A percentile compares a stretch with the other conserved stretches of the same genome.
phyloP scores from a whole-genome alignment of 164 flowering plant species.

The Magnolia sinica region DNA sequence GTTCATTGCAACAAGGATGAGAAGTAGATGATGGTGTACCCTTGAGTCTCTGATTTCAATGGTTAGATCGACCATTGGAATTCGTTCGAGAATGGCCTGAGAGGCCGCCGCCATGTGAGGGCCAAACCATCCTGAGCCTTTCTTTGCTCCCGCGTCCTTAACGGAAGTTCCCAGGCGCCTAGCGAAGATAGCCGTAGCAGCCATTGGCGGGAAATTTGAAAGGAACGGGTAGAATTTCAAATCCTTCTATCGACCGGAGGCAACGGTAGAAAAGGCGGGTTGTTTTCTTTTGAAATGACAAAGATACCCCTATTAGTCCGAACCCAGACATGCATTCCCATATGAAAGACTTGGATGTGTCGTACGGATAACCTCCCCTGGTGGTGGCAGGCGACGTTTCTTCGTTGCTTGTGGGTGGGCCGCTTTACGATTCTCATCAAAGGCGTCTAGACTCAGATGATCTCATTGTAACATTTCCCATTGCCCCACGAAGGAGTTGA shows the following conservation, averaged over 20 bases:
- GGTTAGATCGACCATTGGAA: constrained; percentile 63
- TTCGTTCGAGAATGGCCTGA: constrained; percentile 61
- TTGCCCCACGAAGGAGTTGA: too few relatives aligned
- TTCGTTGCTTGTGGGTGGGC: too few relatives aligned
- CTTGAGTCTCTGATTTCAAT: constrained; percentile 84
- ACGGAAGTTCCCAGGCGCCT: constrained; percentile 36
- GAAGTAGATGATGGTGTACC: constrained; percentile 29
- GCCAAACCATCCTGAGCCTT: constrained; percentile 47
- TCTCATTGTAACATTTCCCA: too few relatives aligned
- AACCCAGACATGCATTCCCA: too few relatives aligned
- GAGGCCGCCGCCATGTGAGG: constrained; percentile 86
- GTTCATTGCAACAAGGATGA: not conserved
- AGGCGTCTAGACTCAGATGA: too few relatives aligned
- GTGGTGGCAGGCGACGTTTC: too few relatives aligned
- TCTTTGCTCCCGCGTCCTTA: constrained; percentile 20
- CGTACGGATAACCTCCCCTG: too few relatives aligned
- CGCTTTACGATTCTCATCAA: too few relatives aligned
- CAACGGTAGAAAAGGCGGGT: too few relatives aligned
- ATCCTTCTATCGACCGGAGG: not conserved
- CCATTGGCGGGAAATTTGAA: constrained; percentile 15
- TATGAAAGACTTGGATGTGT: too few relatives aligned
- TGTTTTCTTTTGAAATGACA: too few relatives aligned
- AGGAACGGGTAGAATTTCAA: constrained; percentile 3
- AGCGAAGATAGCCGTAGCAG: constrained; percentile 25
- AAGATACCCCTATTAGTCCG: too few relatives aligned